phyloP scores from a whole-genome alignment of 1,284 basidiomycete species.

The Earliella scabrosa region DNA sequence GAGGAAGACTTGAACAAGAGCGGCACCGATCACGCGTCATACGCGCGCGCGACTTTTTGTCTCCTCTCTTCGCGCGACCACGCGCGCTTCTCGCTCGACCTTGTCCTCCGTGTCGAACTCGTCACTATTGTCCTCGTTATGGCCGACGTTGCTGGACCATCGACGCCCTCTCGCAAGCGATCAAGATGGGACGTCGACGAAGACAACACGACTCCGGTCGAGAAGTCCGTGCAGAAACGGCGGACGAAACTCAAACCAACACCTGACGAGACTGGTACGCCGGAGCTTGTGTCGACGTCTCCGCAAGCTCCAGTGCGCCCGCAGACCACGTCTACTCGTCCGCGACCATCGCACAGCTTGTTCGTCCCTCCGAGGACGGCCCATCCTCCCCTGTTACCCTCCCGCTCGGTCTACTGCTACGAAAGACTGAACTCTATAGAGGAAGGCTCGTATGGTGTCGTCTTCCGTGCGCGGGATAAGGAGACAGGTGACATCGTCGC shows the following conservation, averaged over 20 bases:
- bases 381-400: slow-evolving; percentile 80
- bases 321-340: slow-evolving; percentile 17
- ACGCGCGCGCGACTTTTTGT: slow-evolving; percentile 28
- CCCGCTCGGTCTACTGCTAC: slow-evolving; percentile 91
- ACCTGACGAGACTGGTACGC: slow-evolving; percentile 13
- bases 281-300: slow-evolving; percentile 18
- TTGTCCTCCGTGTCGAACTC: slow-evolving; percentile 2
- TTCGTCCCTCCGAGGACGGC: slow-evolving; percentile 76
- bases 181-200: slow-evolving; percentile 73
- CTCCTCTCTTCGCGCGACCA: slow-evolving; percentile 11
- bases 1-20: slow-evolving; percentile 25
- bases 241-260: slow-evolving; percentile 25
- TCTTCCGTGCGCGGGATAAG: slow-evolving; percentile 94
- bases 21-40: slow-evolving; percentile 23
- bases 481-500: slow-evolving; percentile 95
- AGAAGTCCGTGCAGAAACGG: slow-evolving; percentile 31
- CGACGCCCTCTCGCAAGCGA: slow-evolving; percentile 60
- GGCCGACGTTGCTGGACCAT: slow-evolving; percentile 27
- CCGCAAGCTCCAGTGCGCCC: slow-evolving; percentile 9
- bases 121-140: slow-evolving; percentile 10
- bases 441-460: slow-evolving; percentile 98
- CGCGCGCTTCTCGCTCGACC: slow-evolving; percentile 3
- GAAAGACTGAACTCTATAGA: slow-evolving; percentile 98
- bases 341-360: slow-evolving; percentile 51
- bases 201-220: slow-evolving; percentile 35